These are phyloP conservation scores for Rosa multiflora DNA, from an alignment of 306 rosid species.

Conservation along the genomic window DNA sequence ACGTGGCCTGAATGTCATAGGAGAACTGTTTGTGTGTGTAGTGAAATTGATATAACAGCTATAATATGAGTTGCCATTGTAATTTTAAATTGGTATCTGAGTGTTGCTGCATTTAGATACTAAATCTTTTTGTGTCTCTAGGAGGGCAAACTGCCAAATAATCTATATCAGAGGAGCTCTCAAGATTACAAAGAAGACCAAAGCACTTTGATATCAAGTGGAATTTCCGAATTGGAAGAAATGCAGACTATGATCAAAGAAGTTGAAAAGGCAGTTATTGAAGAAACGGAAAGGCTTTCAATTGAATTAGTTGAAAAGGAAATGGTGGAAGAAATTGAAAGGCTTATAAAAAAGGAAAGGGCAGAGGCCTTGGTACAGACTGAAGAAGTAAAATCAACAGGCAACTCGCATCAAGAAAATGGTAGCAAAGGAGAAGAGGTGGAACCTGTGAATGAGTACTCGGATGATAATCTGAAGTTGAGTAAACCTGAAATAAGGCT, in stretches of 20 bases:
- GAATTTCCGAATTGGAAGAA: slow-evolving; percentile 62
- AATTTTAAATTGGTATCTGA: too few species aligned
- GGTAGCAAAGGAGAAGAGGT: slow-evolving; percentile 36
- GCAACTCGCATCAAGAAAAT: slow-evolving; percentile 16
- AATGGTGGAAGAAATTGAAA: slow-evolving; percentile 55
- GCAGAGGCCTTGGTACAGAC: slow-evolving; percentile 26
- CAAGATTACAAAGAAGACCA: slow-evolving; percentile 32
- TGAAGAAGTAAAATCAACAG: slow-evolving; percentile 27
- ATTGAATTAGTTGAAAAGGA: slow-evolving; percentile 34
- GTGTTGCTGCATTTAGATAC: slow-evolving; percentile 19
- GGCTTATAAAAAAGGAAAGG: slow-evolving; percentile 27
- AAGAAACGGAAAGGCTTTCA: slow-evolving; percentile 50
- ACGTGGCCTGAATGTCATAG: neutral
- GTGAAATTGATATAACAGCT: slow-evolving; percentile 1
- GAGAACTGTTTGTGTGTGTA: neutral
- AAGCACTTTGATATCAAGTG: slow-evolving; percentile 33
- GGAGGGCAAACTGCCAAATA: slow-evolving; percentile 41
- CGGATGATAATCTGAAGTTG: slow-evolving; percentile 26
- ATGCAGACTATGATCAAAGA: slow-evolving; percentile 55
- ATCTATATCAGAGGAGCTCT: slow-evolving; percentile 35
- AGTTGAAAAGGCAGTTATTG: slow-evolving; percentile 42
- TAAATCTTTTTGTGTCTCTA: slow-evolving; percentile 34
- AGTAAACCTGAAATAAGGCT: slow-evolving; percentile 49
- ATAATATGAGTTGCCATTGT: neutral
- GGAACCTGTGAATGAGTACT: slow-evolving; percentile 28